These are phyloP conservation scores for Pythium folliculosum DNA, from an alignment of 352 stramenopile genomes.

Conservation along the genomic window DNA sequence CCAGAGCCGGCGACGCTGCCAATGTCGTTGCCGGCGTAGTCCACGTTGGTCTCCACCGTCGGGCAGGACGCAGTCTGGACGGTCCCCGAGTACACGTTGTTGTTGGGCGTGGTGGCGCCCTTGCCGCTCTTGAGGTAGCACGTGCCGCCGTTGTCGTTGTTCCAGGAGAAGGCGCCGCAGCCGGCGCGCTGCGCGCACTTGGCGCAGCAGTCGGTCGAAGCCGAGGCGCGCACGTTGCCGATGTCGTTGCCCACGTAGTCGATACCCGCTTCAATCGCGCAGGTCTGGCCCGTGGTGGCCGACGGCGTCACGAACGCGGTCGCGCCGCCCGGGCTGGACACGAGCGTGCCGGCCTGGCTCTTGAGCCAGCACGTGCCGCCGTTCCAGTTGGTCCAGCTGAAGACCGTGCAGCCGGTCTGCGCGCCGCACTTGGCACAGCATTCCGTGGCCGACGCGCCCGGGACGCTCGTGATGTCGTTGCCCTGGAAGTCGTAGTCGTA, in stretches of 20 bases:
- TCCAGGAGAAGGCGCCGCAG: slow-evolving; percentile 41
- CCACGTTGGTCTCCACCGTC: slow-evolving; percentile 7
- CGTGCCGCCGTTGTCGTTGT: slow-evolving; percentile 48
- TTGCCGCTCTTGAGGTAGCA: slow-evolving; percentile 53
- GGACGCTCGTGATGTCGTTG: slow-evolving; percentile 22
- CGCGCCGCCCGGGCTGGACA: background rate
- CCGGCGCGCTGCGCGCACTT: background rate
- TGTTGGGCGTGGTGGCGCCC: background rate
- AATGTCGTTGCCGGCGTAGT: slow-evolving; percentile 18
- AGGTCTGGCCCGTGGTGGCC: background rate
- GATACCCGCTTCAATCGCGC: background rate
- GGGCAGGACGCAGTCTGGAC: background rate
- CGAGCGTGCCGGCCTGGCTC: background rate
- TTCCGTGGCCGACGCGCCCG: background rate
- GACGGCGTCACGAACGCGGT: slow-evolving; percentile 2
- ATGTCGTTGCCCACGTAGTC: slow-evolving; percentile 7
- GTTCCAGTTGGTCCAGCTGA: slow-evolving; percentile 49
- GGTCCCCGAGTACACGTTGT: background rate
- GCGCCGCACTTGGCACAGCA: background rate
- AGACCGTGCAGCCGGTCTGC: background rate
- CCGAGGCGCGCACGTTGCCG: background rate
- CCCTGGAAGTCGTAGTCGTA: background rate
- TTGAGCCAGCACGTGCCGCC: slow-evolving; percentile 50
- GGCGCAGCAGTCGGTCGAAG: background rate
- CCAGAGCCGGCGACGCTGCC: background rate